Evolutionary conservation across 2,329 filamentous ascomycete species (phyloP).

Genomic region (Leptographium flavum): DNA sequence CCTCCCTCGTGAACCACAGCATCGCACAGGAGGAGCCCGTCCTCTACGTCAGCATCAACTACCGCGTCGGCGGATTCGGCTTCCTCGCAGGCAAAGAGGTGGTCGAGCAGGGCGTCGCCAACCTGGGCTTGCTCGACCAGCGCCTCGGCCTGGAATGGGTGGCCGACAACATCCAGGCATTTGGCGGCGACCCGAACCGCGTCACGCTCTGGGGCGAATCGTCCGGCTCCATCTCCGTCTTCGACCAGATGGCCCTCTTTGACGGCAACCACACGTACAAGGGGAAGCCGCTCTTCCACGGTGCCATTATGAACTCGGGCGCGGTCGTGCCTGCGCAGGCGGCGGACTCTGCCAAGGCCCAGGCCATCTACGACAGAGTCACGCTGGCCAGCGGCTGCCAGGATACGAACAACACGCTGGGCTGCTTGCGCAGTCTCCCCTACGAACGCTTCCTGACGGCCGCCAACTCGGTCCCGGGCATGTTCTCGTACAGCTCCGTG

Average conservation of each 20-base stretch:
- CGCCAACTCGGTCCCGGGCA: conserved; percentile 52
- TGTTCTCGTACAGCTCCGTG: conserved; percentile 51
- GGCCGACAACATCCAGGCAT: conserved; percentile 60
- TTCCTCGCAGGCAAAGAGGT: conserved; percentile 59
- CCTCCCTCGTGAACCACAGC: conserved; percentile 29
- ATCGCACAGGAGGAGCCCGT: conserved; percentile 44
- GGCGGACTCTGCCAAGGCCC: conserved; percentile 51
- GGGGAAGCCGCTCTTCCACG: conserved; percentile 59
- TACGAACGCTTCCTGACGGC: conserved; percentile 50
- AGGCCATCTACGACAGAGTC: conserved; percentile 49
- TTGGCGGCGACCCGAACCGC: conserved; percentile 66
- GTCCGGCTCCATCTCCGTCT: conserved; percentile 57
- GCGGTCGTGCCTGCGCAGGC: conserved; percentile 45
- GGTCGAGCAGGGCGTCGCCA: conserved; percentile 50
- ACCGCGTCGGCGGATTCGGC: conserved; percentile 61
- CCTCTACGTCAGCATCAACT: conserved; percentile 65
- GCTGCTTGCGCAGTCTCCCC: conserved; percentile 48
- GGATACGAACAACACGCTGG: conserved; percentile 38
- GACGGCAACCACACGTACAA: conserved; percentile 55
- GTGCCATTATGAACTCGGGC: conserved; percentile 65
- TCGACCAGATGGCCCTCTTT: conserved; percentile 63
- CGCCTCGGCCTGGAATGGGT: conserved; percentile 62
- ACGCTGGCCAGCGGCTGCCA: conserved; percentile 48
- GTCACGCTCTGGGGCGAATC: conserved; percentile 71
- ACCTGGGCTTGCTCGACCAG: conserved; percentile 61